A percentile compares a stretch with the other conserved stretches of the same genome.
Conservation (phyloP, 2,329 filamentous ascomycete species). For the Helotiales sp. region DNA sequence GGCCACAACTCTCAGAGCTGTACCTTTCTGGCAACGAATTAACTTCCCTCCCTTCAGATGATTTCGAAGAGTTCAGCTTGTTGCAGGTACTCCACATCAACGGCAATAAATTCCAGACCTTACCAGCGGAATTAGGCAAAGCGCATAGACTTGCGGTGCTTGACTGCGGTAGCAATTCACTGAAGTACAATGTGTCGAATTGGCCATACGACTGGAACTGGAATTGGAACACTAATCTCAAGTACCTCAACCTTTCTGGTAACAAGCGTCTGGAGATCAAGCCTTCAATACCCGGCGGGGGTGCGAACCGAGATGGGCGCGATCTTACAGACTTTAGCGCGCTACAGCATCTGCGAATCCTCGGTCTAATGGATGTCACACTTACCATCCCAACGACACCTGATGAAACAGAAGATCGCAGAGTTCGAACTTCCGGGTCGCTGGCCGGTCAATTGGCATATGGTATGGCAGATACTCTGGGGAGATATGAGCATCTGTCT, state of each 20-base stretch:
- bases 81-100: constrained; percentile 94
- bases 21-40: constrained; percentile 96
- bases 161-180: constrained; percentile 89
- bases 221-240: constrained; percentile 95
- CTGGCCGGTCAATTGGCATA: constrained; percentile 88
- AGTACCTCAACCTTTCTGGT: constrained; percentile 93
- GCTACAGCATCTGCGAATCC: constrained; percentile 77
- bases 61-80: constrained; percentile 85
- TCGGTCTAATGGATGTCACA: constrained; percentile 97
- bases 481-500: constrained; percentile 90
- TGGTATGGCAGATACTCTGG: constrained; percentile 95
- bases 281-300: constrained; percentile 69
- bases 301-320: constrained; percentile 64
- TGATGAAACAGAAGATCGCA: constrained; percentile 90
- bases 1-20: constrained; percentile 86
- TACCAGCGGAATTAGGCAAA: constrained; percentile 92
- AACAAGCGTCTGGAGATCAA: constrained; percentile 96
- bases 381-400: constrained; percentile 90
- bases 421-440: constrained; percentile 96
- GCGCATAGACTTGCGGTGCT: constrained; percentile 89
- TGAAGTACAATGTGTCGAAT: constrained; percentile 99
- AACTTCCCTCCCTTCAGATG: constrained; percentile 87
- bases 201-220: constrained; percentile 99
- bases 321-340: constrained; percentile 88
- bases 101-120: constrained; percentile 94